These are phyloP conservation scores for Fusarium ramigenum DNA, from an alignment of 2,329 filamentous ascomycete genomes.

Conservation along the genomic window DNA sequence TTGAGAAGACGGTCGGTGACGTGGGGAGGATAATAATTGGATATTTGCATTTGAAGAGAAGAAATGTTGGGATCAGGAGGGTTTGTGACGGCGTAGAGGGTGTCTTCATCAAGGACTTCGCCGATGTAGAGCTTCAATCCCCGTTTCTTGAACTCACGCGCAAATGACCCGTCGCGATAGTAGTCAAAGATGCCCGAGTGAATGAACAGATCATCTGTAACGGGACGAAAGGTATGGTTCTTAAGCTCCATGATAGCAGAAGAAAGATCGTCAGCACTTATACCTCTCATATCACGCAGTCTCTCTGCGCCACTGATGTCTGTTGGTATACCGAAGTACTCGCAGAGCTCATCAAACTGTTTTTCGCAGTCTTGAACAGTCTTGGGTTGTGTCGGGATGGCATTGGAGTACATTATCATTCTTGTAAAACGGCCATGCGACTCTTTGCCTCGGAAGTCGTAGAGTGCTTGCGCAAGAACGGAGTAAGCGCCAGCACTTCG, in stretches of 20 bases:
- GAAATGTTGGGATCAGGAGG: background rate
- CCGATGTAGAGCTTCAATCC: background rate
- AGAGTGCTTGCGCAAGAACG: background rate
- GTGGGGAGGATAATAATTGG: background rate
- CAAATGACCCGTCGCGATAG: conserved; percentile 1
- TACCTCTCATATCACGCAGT: background rate
- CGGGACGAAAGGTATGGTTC: conserved; percentile 2
- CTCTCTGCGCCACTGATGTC: background rate
- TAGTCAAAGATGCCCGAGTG: conserved; percentile 9
- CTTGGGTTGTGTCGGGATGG: conserved; percentile 7
- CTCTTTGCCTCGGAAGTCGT: background rate
- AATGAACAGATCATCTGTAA: background rate
- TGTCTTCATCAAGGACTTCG: conserved; percentile 2
- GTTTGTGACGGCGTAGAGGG: conserved; percentile 9
- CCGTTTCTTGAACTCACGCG: background rate
- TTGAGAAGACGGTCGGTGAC: conserved; percentile 7
- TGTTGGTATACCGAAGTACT: background rate
- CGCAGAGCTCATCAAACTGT: conserved; percentile 9
- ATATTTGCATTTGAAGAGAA: background rate
- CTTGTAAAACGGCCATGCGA: background rate
- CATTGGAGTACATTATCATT: conserved; percentile 22
- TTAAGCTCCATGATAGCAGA: background rate
- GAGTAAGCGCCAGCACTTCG: conserved; percentile 9
- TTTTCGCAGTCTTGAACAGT: conserved; percentile 3
- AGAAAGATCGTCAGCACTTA: background rate